Evolutionary conservation across 768 basidiomycete species (phyloP).

Genomic region (Suillus occidentalis): DNA sequence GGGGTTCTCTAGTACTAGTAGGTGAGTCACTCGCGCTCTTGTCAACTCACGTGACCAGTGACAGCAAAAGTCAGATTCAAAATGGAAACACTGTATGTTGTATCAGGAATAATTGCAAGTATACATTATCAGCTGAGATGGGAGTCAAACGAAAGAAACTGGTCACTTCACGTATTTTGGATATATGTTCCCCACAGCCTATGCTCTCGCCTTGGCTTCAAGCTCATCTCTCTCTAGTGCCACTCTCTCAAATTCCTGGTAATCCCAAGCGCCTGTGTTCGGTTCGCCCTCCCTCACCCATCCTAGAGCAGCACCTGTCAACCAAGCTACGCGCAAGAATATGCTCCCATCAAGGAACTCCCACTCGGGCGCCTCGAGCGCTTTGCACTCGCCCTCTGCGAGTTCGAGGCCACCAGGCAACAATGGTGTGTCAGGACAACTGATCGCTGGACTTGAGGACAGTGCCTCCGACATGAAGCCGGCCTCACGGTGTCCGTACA

Average conservation of each 20-base stretch:
- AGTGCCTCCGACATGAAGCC: conserved; percentile 33
- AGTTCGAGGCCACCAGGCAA: conserved; percentile 9
- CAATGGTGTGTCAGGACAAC: background rate
- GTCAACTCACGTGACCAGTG: background rate
- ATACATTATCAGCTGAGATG: background rate
- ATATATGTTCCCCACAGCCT: background rate
- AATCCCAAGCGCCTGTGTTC: conserved; percentile 28
- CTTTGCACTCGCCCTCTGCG: conserved; percentile 11
- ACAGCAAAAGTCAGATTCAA: too few species aligned
- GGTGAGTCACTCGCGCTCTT: background rate
- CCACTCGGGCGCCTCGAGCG: conserved; percentile 46
- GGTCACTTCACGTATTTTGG: background rate
- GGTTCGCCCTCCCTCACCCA: conserved; percentile 42
- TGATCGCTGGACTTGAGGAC: background rate
- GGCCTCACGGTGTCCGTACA: conserved; percentile 43
- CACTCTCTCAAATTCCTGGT: conserved; percentile 28
- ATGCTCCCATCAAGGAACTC: conserved; percentile 56
- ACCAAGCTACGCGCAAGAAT: conserved; percentile 56
- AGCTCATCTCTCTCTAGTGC: conserved; percentile 23
- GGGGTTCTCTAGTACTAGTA: background rate
- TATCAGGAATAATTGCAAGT: background rate
- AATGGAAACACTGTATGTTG: too few species aligned
- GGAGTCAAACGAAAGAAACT: background rate
- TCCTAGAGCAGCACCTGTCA: conserved; percentile 46
- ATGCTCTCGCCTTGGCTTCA: conserved; percentile 7